Base-by-base conservation (phyloP, 345 rosid genomes). In the Noccaea bulbosa region DNA sequence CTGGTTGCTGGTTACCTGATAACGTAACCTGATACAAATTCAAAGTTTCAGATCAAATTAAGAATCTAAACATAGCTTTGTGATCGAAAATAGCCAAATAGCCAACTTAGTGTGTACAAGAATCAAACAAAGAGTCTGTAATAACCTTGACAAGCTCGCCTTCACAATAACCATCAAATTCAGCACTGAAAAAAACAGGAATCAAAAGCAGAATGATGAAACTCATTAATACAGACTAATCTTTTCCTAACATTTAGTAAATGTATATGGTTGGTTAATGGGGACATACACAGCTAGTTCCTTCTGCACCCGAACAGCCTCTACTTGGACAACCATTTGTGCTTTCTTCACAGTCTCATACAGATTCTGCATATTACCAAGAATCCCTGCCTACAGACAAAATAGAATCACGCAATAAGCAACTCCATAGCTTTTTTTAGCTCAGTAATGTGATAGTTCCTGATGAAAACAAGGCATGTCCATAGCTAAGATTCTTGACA, bases 291-390 rank as follows among this genome's bases (percentile, higher is more conserved):
- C 88, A 53, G 97, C 97, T 56, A 93, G 82, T 80, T 88, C 97
- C 62, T 93, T 93, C 68, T 90, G 98, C 58, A 93, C 97, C n/a
- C 83, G 79, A 20, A 93, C 98, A 47, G 97, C 97, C 78, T 90
- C 98, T 8, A 90, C 97, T 82, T 90, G 97, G 81, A 93, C 98
- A 63, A 93, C 97, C 92, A 84, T 90, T 77, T 93, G 96, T 11
- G 98, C 97, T 79, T 93, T 93, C 77, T 93, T 93, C 65, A 90
- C 97, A 2, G 96, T 90, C 59, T 90, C 98, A 57, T 83, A 93
- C 55, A 93, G 79, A 77, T 88, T 93, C 77, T 84, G 92, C 97
- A 90, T 93, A 76, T 90, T 90, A 24, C 95, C 98, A 24, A 88
- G 83, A 61, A 90, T 85, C 67, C 98, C 96, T 78, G 95, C 90